Base-by-base conservation (phyloP, 1,139 yeast genomes). In the Geotrichum fermentans region DNA sequence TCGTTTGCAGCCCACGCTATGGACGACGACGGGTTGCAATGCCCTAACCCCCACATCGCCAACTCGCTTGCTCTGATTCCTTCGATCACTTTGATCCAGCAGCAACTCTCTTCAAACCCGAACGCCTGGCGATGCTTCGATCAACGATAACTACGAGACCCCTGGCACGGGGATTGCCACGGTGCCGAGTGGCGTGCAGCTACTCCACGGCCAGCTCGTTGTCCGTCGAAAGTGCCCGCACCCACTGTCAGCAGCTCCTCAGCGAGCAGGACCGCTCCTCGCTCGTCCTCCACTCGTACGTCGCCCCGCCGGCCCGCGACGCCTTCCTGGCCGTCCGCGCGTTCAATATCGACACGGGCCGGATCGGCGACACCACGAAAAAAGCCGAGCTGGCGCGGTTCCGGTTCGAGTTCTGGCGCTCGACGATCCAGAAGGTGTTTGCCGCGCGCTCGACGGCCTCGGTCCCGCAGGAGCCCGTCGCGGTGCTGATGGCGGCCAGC, bases 251-350 rank as follows among this genome's bases (percentile, higher is more conserved):
- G 16, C 34, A 42, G 17, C 39, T 37, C 4, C 34, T 45, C 24
- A 21, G 44, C 18, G 43, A 43, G 13, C 73, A 66, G 50, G 95
- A 86, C 63, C 68, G 85, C 35, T 82, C 90, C 2, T 78, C 92
- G 0, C 77, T 77, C 54, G 65, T 86, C 10, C 68, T 86, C 21
- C 78, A 83, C 1, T 84, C 83, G 47, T 84, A 86, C 59, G 69
- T 84, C 22, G 95, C 95, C 2, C 74, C 73, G 34, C 82, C 81
- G 5, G 77, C 83, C 0, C 71, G 83, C 55, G 80, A 82, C 59
- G 76, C 83, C 1, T 83, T 75, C 56, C 56, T 82, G n/a, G 95
- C 88, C 0, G 71, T 83, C 36, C 68, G 83, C 43, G 83, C 85
- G 0, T 80, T 87, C 66, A 80, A 80, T 55, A 65, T 83, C 36